Evolutionary conservation across 306 rosid genomes (phyloP), one percentile per base, ranked within the genome.

Genomic region (Vigna mungo): DNA sequence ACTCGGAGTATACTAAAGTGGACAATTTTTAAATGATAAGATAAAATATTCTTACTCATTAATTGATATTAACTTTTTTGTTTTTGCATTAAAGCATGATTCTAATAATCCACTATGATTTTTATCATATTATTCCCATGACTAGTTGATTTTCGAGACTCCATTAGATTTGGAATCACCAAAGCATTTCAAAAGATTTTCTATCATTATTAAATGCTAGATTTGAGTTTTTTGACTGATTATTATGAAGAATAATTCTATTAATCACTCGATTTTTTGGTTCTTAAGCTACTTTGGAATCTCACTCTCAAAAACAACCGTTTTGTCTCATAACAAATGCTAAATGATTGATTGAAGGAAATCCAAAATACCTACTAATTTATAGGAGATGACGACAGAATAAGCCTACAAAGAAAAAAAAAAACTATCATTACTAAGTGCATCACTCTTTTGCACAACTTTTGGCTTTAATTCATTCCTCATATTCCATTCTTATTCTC

Each of bases 111-210:
- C 83, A 81, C 64, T 46, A 62, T 46, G 74, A 65, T 72, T 81
- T 69, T 83, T 76, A 84, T 81, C 74, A 74, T 46, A 61, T 84
- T 85, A 88, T 90, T 88, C 87, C 71, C 76, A 54, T 30, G 69
- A 73, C 79, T 64, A 70, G 82, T 69, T 62, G 80, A 74, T 86
- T 83, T 84, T 82, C 82, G 85, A 77, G 84, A 81, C 77, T 69
- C 55, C 79, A 81, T 79, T 52, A 78, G 86, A 91, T 80, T 77
- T 78, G 82, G 88, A 87, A 87, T 83, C 87, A 3, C 59, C 39
- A 75, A 81, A 86, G 86, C 73, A 76, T 56, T 76, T 80, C 76
- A 36, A 53, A 74, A 82, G 83, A 83, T 78, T 87, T 78, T 34
- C 71, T 48, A 20, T 73, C 78, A 39, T 68, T 75, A 58, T 62